Conservation (phyloP, 1,284 basidiomycete species). For the Caloboletus inedulis region DNA sequence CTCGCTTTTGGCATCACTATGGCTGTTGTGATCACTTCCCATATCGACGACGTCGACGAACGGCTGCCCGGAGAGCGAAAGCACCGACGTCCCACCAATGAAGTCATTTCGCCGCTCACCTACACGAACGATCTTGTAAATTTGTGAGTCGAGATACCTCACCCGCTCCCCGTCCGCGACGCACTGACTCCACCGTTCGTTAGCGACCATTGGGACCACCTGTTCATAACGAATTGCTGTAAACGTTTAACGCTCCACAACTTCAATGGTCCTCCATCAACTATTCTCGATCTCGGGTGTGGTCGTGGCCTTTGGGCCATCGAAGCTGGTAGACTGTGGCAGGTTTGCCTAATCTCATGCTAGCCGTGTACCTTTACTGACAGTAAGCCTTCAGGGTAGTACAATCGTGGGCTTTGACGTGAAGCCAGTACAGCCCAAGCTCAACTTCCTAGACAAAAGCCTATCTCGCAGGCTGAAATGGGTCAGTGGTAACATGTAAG, state of each 20-base stretch:
- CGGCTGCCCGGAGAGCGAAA: constrained; percentile 41
- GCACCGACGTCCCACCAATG: constrained; percentile 44
- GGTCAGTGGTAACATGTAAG: constrained; percentile 66
- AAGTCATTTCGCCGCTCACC: constrained; percentile 52
- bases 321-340: constrained; percentile 62
- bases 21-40: constrained; percentile 26
- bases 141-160: constrained; percentile 44
- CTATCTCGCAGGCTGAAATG: constrained; percentile 55
- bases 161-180: neutral
- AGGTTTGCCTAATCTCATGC: constrained; percentile 40
- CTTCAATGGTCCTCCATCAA: constrained; percentile 48
- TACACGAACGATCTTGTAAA: constrained; percentile 48
- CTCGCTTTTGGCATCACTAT: constrained; percentile 23
- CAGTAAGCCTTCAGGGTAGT: constrained; percentile 41
- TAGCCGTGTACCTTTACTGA: constrained; percentile 6
- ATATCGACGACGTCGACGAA: constrained; percentile 47
- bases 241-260: constrained; percentile 50
- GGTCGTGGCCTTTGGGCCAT: constrained; percentile 76
- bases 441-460: constrained; percentile 36
- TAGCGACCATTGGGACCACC: constrained; percentile 68
- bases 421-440: constrained; percentile 52
- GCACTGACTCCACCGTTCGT: neutral
- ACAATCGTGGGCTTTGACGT: constrained; percentile 61
- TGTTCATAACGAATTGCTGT: constrained; percentile 53
- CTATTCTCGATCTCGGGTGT: constrained; percentile 73